Percentiles rank a stretch among this genome's conserved stretches.
Conservation (phyloP, 2,329 filamentous ascomycete species). For the Ophioceras dolichostomum region DNA sequence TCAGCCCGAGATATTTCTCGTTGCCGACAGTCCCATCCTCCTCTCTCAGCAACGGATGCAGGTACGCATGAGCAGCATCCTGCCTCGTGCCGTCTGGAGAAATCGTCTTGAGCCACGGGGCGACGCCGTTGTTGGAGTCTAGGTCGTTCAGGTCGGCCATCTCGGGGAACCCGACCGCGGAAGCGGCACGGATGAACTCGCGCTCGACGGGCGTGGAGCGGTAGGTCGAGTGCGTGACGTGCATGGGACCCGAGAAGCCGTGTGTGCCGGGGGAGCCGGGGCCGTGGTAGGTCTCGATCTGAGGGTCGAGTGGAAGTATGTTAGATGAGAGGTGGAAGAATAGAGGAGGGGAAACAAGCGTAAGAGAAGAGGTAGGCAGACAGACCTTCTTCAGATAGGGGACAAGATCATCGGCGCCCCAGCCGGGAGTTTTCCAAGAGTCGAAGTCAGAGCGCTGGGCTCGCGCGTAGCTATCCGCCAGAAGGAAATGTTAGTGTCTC, state of each 20-base stretch:
- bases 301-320: too few relatives aligned
- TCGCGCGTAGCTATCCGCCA: conserved; percentile 9
- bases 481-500: not conserved
- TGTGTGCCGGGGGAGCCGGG: conserved; percentile 19
- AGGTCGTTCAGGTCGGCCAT: conserved; percentile 37
- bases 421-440: conserved; percentile 12
- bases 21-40: conserved; percentile 1
- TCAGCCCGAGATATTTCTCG: conserved; percentile 15
- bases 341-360: too few relatives aligned
- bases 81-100: conserved; percentile 23
- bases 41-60: conserved; percentile 16
- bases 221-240: conserved; percentile 33
- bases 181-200: conserved; percentile 31
- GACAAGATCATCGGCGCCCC: conserved; percentile 21
- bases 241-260: conserved; percentile 32
- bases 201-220: conserved; percentile 21
- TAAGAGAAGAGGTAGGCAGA: too few relatives aligned
- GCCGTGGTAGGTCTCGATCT: conserved; percentile 12
- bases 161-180: conserved; percentile 29
- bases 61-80: conserved; percentile 16
- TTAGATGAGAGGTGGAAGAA: too few relatives aligned
- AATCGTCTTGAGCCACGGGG: conserved; percentile 9
- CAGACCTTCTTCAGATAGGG: conserved; percentile 36
- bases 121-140: conserved; percentile 22
- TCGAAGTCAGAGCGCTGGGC: conserved; percentile 17